phyloP scores from a whole-genome alignment of 768 basidiomycete species.

The Auriscalpium microsporum region DNA sequence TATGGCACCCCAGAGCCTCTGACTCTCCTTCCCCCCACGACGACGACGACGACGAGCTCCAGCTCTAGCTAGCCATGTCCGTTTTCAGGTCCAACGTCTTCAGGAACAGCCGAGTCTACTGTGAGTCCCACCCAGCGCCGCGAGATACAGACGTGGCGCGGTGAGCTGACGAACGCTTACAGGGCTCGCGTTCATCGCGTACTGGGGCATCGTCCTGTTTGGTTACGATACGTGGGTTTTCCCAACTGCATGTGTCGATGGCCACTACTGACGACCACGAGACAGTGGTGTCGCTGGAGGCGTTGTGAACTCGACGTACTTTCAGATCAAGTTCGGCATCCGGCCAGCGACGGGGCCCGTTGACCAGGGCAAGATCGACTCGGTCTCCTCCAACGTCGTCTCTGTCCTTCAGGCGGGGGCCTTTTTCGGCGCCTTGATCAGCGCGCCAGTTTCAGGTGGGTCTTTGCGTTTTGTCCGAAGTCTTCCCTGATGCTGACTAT shows the following conservation, averaged over 20 bases:
- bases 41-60: not conserved
- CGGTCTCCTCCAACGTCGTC: conserved; percentile 75
- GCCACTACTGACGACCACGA: conserved; percentile 19
- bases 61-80: not conserved
- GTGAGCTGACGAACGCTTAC: not conserved
- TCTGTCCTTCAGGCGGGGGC: conserved; percentile 83
- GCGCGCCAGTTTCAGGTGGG: conserved; percentile 61
- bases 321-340: conserved; percentile 56
- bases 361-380: conserved; percentile 33
- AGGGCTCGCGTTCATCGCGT: conserved; percentile 69
- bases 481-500: no score
- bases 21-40: not conserved
- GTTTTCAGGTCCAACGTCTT: conserved; percentile 19
- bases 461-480: conserved; percentile 5
- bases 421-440: conserved; percentile 78
- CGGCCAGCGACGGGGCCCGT: conserved; percentile 33
- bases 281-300: conserved; percentile 57
- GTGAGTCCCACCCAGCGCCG: conserved; percentile 26
- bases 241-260: not conserved
- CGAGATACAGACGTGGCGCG: not conserved
- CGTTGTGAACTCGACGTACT: conserved; percentile 56
- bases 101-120: conserved; percentile 61
- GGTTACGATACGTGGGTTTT: conserved; percentile 65
- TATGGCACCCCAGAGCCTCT: not conserved
- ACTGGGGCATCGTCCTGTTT: conserved; percentile 78